Base-by-base conservation (phyloP, 169 alveolate genomes). In the Plasmodium vinckei region DNA sequence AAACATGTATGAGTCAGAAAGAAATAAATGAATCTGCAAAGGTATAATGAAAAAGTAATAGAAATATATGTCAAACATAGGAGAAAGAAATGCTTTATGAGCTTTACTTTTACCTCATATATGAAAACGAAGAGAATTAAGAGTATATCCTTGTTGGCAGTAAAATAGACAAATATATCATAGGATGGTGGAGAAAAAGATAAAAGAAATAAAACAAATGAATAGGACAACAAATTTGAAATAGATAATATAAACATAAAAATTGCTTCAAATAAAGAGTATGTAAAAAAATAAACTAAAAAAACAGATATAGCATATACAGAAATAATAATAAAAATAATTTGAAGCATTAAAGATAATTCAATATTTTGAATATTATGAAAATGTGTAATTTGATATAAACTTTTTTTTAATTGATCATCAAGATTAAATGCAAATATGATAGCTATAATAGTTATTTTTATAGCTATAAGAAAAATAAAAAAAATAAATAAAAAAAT, bases 401-500 rank as follows among this genome's bases (percentile, higher is more conserved):
- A 15, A 64, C 46, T 19, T 44, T 47, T 53, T 12, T 63, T 64
- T 9, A 77, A 69, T 39, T 49, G 57, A 1, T 77, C 61, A 21
- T 77, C 88, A 7, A 77, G 10, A 51, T 77, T 21, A 44, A 77
- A 49, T n/a, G 88, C 51, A 56, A 61, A 77, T 33, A 57, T 64
- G 13, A 77, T 46, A 4, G 65, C 88, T 12, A 77, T 23, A 42
- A 77, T 77, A 6, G 77, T 69, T 39, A 77, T 77, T 77, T 77
- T 77, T 10, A 69, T 21, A 5, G 88, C 75, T 64, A 77, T 77
- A 1, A 77, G 53, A n/a, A 63, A 15, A 56, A 77, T 63, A 46
- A 77, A 77, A 25, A 77, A 77, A 57, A 77, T 65, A 57, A 77
- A 63, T 21, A 77, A 63, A 17, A 77, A 13, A 7, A 68, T 63